These are phyloP conservation scores for Leavenworthia alabamica DNA, from an alignment of 345 rosid genomes.

Conservation along the genomic window DNA sequence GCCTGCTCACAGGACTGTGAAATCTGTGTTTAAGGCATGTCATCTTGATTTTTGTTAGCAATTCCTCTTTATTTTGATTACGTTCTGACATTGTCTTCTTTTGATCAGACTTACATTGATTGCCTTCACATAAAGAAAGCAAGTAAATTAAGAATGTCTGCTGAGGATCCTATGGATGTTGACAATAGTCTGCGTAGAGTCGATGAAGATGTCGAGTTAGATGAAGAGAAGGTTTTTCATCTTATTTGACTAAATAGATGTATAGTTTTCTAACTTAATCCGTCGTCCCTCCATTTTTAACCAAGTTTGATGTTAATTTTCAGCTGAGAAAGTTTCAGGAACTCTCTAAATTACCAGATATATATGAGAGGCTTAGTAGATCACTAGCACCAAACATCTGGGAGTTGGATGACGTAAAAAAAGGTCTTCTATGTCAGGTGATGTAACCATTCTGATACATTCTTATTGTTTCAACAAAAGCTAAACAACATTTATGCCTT, in stretches of 20 bases:
- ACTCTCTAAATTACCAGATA: constrained; percentile 64
- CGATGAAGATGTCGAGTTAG: constrained; percentile 65
- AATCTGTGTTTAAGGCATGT: constrained; percentile 82
- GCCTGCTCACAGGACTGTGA: constrained; percentile 83
- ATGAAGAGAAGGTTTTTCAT: constrained; percentile 50
- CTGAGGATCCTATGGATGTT: constrained; percentile 73
- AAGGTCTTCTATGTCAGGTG: constrained; percentile 95
- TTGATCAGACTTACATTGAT: constrained; percentile 70
- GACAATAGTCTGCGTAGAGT: constrained; percentile 48
- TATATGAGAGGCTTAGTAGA: constrained; percentile 72
- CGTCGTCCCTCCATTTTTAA: neutral
- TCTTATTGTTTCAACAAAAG: neutral
- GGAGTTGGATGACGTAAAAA: constrained; percentile 95
- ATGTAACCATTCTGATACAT: neutral
- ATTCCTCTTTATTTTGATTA: neutral
- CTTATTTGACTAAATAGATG: neutral
- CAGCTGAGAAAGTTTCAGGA: constrained; percentile 67
- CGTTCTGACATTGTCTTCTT: neutral
- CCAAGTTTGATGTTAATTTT: constrained; percentile 8
- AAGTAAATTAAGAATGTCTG: constrained; percentile 72
- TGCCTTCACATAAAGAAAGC: constrained; percentile 86
- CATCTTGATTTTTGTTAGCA: neutral
- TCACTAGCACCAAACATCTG: constrained; percentile 90
- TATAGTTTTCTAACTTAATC: neutral
- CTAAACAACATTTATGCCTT: neutral